Evolutionary conservation across 2,329 filamentous ascomycete genomes (phyloP), one percentile per base, ranked within the genome.

Genomic region (Seiridium cupressi): DNA sequence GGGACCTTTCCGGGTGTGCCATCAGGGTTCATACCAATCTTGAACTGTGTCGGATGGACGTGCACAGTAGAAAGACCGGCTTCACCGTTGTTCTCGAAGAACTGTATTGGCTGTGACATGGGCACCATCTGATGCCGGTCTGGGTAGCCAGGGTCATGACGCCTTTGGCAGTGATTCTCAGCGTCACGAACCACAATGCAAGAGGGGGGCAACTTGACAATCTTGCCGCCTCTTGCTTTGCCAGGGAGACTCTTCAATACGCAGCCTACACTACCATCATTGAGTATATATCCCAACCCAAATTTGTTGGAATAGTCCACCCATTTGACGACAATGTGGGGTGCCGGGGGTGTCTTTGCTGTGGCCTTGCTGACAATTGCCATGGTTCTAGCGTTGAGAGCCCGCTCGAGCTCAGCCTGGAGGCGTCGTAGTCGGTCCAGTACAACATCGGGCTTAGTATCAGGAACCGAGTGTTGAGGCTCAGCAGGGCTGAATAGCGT

Each of bases 281-380:
- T 91, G 58, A 95, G 79, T 60, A 94, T 92, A 69, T 94, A 95
- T 42, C 91, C 91, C 13, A 95, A 82, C 10, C 91, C 91, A 72
- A 93, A 92, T 72, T 93, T 93, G 74, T 93, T 92, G 61, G 90
- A 92, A 73, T 95, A 95, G 72, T 95, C 91, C 5, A 95, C 91
- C 91, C 91, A 95, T 70, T 93, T 92, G 9, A 89, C 84, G 10
- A 89, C 86, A 49, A 89, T 84, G 70, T 87, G 76, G 70, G 89
- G 82, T 70, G 89, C 73, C 62, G 87, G 70, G 70, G 83, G 77
- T 59, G 81, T 73, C 63, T 81, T 74, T 60, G 82, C 77, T 2
- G 51, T 55, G 8, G 55, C 44, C 74, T 85, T 83, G 8, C 83
- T 77, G 54, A 87, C 77, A 58, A 87, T 79, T 26, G 86, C 86